Conservation (phyloP, 2,329 filamentous ascomycete genomes). For the Claviceps pusilla region DNA sequence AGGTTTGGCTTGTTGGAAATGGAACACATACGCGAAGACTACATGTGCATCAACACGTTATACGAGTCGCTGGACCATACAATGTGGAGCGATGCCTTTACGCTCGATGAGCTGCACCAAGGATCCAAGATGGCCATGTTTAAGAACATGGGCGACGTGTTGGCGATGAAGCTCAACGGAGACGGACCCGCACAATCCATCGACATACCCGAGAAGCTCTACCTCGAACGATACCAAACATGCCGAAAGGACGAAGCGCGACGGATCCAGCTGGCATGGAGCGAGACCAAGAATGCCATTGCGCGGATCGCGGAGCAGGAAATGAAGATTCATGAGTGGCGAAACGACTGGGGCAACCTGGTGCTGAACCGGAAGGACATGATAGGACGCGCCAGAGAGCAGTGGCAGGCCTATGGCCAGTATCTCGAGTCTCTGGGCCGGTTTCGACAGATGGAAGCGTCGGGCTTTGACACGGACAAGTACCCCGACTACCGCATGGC, state of each 20-base stretch:
- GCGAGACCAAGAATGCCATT: slow-evolving; percentile 17
- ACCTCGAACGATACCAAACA: slow-evolving; percentile 38
- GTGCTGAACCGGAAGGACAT: slow-evolving; percentile 16
- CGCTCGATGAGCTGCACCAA: slow-evolving; percentile 19
- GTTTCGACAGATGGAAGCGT: slow-evolving; percentile 23
- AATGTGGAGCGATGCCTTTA: slow-evolving; percentile 31
- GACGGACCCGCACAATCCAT: slow-evolving; percentile 27
- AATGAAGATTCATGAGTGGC: slow-evolving; percentile 14
- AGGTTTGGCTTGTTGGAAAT: slow-evolving; percentile 29
- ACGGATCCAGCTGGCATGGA: slow-evolving; percentile 26
- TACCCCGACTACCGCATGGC: slow-evolving; percentile 25
- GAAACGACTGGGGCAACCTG: slow-evolving; percentile 13
- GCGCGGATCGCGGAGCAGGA: slow-evolving; percentile 12
- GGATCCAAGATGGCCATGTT: slow-evolving; percentile 28
- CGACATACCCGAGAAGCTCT: slow-evolving; percentile 36
- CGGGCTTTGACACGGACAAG: slow-evolving; percentile 22
- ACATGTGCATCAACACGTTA: slow-evolving; percentile 25
- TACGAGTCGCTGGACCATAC: slow-evolving; percentile 34
- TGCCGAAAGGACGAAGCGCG: slow-evolving; percentile 29
- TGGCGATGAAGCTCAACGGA: slow-evolving; percentile 31
- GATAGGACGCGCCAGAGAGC: slow-evolving; percentile 15
- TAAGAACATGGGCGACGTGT: slow-evolving; percentile 32
- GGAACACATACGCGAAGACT: slow-evolving; percentile 21
- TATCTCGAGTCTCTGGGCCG: slow-evolving; percentile 22
- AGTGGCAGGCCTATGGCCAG: slow-evolving; percentile 18